phyloP scores from a whole-genome alignment of 2,329 filamentous ascomycete genomes.

The Monilinia fructigena region DNA sequence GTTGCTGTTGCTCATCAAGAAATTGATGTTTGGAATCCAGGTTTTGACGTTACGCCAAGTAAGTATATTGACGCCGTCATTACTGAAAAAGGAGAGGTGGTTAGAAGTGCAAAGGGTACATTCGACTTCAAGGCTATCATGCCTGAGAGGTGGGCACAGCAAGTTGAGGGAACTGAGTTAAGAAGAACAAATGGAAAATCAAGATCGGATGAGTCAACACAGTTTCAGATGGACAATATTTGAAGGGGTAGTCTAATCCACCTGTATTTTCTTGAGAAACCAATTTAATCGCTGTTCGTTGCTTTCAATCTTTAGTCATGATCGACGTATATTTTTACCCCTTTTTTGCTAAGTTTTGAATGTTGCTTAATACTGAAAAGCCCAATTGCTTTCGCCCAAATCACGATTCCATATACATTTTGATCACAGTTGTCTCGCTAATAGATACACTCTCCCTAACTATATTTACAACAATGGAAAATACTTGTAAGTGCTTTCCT shows the following conservation, averaged over 20 bases:
- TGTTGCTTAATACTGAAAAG: background rate
- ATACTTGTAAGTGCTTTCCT: background rate
- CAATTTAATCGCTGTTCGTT: background rate
- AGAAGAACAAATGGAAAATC: constrained; percentile 2
- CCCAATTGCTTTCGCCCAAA: background rate
- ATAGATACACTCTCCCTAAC: background rate
- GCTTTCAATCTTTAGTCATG: background rate
- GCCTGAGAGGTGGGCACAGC: constrained; percentile 52
- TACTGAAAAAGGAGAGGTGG: constrained; percentile 84
- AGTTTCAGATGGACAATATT: constrained; percentile 25
- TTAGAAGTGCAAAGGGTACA: constrained; percentile 67
- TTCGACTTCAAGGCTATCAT: constrained; percentile 63
- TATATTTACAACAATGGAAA: no score
- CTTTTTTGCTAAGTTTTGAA: background rate
- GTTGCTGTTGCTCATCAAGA: constrained; percentile 75
- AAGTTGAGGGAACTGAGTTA: constrained; percentile 27
- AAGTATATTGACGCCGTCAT: constrained; percentile 90
- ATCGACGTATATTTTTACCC: no score
- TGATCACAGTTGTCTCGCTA: background rate
- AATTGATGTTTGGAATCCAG: constrained; percentile 92
- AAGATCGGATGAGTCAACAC: constrained; percentile 21
- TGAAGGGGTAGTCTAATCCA: background rate
- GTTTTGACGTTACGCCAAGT: constrained; percentile 91
- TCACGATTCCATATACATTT: background rate
- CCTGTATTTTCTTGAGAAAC: background rate